A percentile compares a stretch with the other conserved stretches of the same genome.
Conservation (phyloP, 2,329 filamentous ascomycete genomes). For the Metarhizium rileyi region DNA sequence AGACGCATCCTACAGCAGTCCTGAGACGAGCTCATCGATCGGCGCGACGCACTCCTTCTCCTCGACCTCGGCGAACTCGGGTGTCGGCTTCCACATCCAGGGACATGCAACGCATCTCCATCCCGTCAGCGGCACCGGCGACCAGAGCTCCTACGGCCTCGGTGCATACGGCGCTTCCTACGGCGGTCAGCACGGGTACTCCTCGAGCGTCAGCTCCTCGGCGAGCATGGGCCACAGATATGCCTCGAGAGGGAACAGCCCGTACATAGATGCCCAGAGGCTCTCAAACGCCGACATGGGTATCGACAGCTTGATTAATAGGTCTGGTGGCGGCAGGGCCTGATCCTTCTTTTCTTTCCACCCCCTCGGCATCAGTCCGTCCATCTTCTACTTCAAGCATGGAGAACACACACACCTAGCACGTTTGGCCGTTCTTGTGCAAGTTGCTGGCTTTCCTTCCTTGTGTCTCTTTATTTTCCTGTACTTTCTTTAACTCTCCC, state of each 20-base stretch:
- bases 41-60: conserved; percentile 26
- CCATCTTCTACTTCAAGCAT: neutral
- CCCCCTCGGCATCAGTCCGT: too few relatives aligned
- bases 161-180: conserved; percentile 15
- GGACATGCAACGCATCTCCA: conserved; percentile 1
- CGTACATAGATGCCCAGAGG: conserved; percentile 37
- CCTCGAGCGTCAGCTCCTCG: conserved; percentile 43
- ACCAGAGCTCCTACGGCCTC: conserved; percentile 11
- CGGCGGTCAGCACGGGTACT: conserved; percentile 35
- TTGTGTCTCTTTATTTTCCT: neutral
- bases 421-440: neutral
- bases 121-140: conserved; percentile 3
- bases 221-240: conserved; percentile 27
- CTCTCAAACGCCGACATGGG: conserved; percentile 51
- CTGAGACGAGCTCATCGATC: conserved; percentile 37
- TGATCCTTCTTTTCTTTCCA: neutral
- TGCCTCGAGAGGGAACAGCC: conserved; percentile 26
- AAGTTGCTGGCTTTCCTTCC: neutral
- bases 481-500: neutral
- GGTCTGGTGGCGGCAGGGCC: conserved; percentile 25
- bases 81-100: conserved; percentile 3
- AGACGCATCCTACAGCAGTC: conserved; percentile 47
- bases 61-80: conserved; percentile 24
- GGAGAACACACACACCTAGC: neutral
- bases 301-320: conserved; percentile 49